Base-by-base conservation (phyloP, 1,139 yeast species). In the Taiozyma onychis region DNA sequence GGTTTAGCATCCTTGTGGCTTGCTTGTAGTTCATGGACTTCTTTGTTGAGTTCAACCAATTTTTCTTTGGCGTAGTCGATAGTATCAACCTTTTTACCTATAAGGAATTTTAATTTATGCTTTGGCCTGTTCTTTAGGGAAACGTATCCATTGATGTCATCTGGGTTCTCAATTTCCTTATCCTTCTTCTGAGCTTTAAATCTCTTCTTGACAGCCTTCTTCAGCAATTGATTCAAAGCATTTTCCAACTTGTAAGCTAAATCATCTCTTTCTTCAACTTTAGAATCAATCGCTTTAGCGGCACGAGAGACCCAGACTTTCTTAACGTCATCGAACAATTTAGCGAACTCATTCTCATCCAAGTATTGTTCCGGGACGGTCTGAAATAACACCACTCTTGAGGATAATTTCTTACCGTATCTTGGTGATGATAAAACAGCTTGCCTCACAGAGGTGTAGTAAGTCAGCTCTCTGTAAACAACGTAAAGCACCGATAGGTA, bases 71-170 rank as follows among this genome's bases (percentile, higher is more conserved):
- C 81, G 64, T 87, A 83, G 53, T 83, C 75, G 57, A 93, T 82
- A 30, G 96, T 85, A 62, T 87, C 93, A 50, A 91, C 95, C 69
- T 90, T 91, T 68, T 87, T 73, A 56, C 96, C 96, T 62, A 87
- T 73, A 54, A 89, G 72, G 47, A 80, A 73, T 75, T 74, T 83
- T 65, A 71, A 74, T 58, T 78, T 81, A 64, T 81, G 83, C 34
- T 79, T 76, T 27, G 98, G 98, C 55, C 95, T 76, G 66, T 90
- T 88, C 61, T 83, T 81, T 49, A 75, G 80, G 2, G 90, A 86
- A 43, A 89, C 87, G 64, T 85, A 88, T n/a, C 79, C 73, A 47
- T 72, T 64, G 49, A 89, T 72, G 51, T 81, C 79, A 54, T 73
- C 72, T 45, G 73, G 77, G 30, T 77, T 70, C 18, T 30, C 35